These are phyloP conservation scores for Citrullus amarus DNA, from an alignment of 306 rosid species.

Conservation along the genomic window DNA sequence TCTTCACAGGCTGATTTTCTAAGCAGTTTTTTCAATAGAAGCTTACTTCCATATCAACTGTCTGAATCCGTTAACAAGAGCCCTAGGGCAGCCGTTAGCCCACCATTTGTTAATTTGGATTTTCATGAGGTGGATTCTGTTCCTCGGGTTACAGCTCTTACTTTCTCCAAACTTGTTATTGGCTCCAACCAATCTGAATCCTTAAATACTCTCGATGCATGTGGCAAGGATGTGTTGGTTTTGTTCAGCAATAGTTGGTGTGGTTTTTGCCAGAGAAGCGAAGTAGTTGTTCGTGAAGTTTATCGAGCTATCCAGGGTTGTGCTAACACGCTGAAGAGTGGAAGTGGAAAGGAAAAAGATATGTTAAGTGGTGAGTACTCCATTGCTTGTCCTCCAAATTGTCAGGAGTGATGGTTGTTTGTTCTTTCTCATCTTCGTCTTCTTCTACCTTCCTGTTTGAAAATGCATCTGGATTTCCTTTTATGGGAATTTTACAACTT, in stretches of 20 bases:
- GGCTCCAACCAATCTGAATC: constrained; percentile 56
- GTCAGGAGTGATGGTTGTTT: neutral
- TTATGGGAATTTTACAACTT: neutral
- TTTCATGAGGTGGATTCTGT: constrained; percentile 79
- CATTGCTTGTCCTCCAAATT: constrained; percentile 3
- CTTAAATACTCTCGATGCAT: constrained; percentile 26
- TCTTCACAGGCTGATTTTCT: constrained; percentile 49
- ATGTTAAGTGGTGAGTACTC: constrained; percentile 33
- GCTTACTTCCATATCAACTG: constrained; percentile 54
- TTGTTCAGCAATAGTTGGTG: constrained; percentile 94
- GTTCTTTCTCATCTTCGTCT: neutral
- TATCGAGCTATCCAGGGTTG: constrained; percentile 56
- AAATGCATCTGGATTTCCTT: neutral
- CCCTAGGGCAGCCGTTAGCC: constrained; percentile 46
- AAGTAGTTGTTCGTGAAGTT: constrained; percentile 67
- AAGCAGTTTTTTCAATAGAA: constrained; percentile 49
- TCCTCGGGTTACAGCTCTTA: constrained; percentile 52
- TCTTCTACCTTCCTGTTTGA: neutral
- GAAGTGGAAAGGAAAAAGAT: constrained; percentile 26
- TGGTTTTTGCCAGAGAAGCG: constrained; percentile 87
- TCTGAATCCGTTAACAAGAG: constrained; percentile 34
- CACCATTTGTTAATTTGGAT: constrained; percentile 87
- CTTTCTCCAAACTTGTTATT: constrained; percentile 55
- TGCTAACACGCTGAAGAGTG: constrained; percentile 29
- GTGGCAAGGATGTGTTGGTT: constrained; percentile 77